Evolutionary conservation across 2,329 filamentous ascomycete species (phyloP).

Genomic region (Calonectria pteridis): DNA sequence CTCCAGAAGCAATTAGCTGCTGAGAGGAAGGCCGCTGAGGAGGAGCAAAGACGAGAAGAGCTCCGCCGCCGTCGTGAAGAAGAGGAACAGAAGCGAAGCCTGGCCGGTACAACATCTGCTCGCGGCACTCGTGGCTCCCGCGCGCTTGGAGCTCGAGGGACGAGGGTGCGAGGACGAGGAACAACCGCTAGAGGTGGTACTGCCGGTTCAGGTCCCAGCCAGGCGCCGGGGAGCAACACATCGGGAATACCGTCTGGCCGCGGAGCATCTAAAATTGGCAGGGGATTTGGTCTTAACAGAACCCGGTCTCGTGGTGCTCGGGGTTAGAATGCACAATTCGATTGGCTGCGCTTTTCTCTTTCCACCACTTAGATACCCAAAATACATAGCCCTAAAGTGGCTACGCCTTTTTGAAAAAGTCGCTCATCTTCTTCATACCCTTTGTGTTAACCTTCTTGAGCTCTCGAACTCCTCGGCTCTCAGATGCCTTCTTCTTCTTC

Average conservation of each 20-base stretch:
- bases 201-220: constrained; percentile 41
- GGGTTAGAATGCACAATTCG: constrained; percentile 31
- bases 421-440: constrained; percentile 97
- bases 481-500: constrained; percentile 79
- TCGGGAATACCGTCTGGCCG: constrained; percentile 47
- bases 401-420: constrained; percentile 85
- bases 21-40: constrained; percentile 81
- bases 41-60: constrained; percentile 82
- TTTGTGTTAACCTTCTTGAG: constrained; percentile 90
- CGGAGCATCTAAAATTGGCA: constrained; percentile 51
- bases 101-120: constrained; percentile 44
- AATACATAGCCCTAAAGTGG: constrained; percentile 31
- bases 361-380: constrained; percentile 47
- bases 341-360: constrained; percentile 2
- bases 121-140: constrained; percentile 49
- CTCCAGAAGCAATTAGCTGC: constrained; percentile 79
- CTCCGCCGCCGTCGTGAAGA: constrained; percentile 74
- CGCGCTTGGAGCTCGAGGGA: constrained; percentile 46
- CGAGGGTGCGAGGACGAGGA: constrained; percentile 44
- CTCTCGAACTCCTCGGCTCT: constrained; percentile 82
- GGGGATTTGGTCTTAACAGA: constrained; percentile 49
- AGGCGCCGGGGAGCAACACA: constrained; percentile 43
- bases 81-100: constrained; percentile 60
- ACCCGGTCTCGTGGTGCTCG: constrained; percentile 51
- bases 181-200: constrained; percentile 42